phyloP scores from a whole-genome alignment of 768 basidiomycete genomes.

The Rhodotorula paludigena region DNA sequence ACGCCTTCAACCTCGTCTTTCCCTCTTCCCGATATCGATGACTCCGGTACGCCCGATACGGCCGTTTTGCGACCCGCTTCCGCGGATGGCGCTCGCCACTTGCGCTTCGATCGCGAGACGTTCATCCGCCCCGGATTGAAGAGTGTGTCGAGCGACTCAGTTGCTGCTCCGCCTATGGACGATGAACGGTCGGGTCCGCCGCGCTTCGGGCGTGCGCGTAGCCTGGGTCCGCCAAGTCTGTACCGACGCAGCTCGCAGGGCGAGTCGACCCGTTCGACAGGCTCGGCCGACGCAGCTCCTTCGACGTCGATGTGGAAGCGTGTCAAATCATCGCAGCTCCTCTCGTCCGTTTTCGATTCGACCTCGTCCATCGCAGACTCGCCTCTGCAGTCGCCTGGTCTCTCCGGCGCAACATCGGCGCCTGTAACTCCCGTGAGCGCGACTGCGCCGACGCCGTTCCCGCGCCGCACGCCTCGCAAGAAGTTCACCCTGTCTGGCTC shows the following conservation, averaged over 20 bases:
- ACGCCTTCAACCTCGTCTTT: not conserved
- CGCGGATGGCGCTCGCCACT: slow-evolving; percentile 5
- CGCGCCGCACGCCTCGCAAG: slow-evolving; percentile 12
- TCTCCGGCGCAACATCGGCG: no score
- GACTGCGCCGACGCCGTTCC: no score
- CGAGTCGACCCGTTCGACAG: no score
- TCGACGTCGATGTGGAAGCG: slow-evolving; percentile 26
- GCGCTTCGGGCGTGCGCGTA: slow-evolving; percentile 12
- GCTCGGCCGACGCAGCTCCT: not conserved
- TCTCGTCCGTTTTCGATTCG: not conserved
- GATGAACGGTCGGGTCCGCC: not conserved
- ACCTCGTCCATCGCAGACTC: not conserved
- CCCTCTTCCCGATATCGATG: not conserved
- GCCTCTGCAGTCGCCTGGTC: no score
- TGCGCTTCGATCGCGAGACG: slow-evolving; percentile 23
- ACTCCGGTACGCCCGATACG: not conserved
- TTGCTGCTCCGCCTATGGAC: not conserved
- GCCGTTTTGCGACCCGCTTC: slow-evolving; percentile 8
- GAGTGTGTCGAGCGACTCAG: slow-evolving; percentile 1
- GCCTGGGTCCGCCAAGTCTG: slow-evolving; percentile 10
- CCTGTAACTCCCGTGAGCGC: no score
- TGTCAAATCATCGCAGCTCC: slow-evolving; percentile 6
- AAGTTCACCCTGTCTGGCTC: slow-evolving; percentile 28
- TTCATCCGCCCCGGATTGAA: no score
- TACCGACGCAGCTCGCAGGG: not conserved